These are phyloP conservation scores for Microcos paniculata DNA, from an alignment of 345 rosid species.

Conservation along the genomic window DNA sequence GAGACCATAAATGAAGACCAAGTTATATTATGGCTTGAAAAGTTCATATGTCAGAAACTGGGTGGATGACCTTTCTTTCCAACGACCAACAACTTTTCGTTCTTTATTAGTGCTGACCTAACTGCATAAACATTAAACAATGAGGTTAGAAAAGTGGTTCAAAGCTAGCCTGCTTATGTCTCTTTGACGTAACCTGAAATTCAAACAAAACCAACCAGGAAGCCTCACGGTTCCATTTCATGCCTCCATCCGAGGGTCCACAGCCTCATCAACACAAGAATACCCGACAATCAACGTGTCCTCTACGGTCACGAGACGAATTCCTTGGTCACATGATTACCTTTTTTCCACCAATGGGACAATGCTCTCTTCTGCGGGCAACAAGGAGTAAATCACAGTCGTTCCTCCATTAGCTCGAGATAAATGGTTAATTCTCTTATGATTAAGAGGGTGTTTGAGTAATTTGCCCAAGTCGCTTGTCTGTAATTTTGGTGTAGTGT, in stretches of 20 bases:
- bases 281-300: not conserved
- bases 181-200: slow-evolving; percentile 1
- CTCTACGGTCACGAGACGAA: not conserved
- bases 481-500: not conserved
- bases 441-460: not conserved
- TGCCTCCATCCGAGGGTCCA: slow-evolving; percentile 3
- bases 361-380: not conserved
- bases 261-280: not conserved
- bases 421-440: too few relatives aligned
- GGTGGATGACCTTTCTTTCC: not conserved
- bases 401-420: not conserved
- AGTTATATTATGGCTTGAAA: not conserved
- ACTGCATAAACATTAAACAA: not conserved
- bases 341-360: not conserved
- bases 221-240: not conserved
- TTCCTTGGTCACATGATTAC: not conserved
- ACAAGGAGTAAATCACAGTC: not conserved
- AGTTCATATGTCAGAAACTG: not conserved
- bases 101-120: not conserved
- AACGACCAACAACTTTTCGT: slow-evolving; percentile 6
- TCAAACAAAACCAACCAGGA: slow-evolving; percentile 1
- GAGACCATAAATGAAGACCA: not conserved
- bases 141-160: not conserved
- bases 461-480: not conserved
- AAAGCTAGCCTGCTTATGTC: not conserved